A percentile compares a stretch with the other conserved stretches of the same genome.
Conservation (phyloP, 805 yeast genomes). For the Maudiozyma barnettii region DNA sequence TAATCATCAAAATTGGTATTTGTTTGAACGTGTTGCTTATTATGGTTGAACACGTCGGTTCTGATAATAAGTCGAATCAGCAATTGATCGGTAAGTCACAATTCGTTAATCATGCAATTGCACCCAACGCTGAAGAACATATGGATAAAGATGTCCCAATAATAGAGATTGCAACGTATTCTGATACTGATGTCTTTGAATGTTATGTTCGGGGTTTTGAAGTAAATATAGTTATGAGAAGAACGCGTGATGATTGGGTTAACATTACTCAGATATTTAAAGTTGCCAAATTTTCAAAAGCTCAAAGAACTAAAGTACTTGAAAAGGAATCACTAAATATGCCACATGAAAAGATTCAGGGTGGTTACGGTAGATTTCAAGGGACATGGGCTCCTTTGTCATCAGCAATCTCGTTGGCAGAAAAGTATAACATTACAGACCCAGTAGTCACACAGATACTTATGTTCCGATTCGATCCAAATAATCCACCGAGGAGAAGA, state of each 20-base stretch:
- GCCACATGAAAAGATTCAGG: constrained; percentile 71
- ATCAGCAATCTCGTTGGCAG: constrained; percentile 51
- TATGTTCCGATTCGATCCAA: constrained; percentile 42
- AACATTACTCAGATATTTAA: constrained; percentile 77
- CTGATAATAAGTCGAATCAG: background rate
- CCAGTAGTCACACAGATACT: constrained; percentile 42
- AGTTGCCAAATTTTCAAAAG: constrained; percentile 68
- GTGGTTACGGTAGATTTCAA: constrained; percentile 78
- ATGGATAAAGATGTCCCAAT: constrained; percentile 9
- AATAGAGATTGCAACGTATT: constrained; percentile 37
- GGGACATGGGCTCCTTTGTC: constrained; percentile 79
- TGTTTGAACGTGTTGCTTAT: background rate
- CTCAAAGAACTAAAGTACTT: constrained; percentile 65
- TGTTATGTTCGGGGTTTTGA: constrained; percentile 48
- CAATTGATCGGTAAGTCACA: background rate
- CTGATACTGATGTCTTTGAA: constrained; percentile 48
- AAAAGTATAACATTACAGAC: constrained; percentile 41
- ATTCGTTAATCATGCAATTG: background rate
- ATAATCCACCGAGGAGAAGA: constrained; percentile 36
- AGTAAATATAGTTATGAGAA: constrained; percentile 53
- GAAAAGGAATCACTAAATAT: constrained; percentile 67
- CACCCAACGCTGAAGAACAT: background rate
- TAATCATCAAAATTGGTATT: no score
- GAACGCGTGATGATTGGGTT: constrained; percentile 89
- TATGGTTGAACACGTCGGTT: background rate